Base-by-base conservation (phyloP, 305 asterid species). In the Ruellia speciosa region DNA sequence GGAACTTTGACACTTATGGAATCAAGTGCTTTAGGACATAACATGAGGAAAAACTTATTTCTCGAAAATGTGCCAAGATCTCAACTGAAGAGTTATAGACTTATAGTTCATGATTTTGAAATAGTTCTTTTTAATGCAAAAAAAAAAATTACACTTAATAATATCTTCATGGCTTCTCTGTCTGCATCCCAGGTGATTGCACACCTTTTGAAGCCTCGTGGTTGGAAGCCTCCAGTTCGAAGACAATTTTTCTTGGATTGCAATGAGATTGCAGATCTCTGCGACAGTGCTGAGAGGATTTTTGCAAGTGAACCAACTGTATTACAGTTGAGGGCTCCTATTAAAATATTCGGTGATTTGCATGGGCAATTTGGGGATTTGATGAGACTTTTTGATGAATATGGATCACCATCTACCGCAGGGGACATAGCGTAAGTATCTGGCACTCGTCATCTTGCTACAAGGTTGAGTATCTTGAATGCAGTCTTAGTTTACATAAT, bases 341-440 rank as follows among this genome's bases (percentile, higher is more conserved):
- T 93, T 59, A 93, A 93, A 78, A 88, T 93, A 70, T 93, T 93
- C 71, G 99, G 99, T 67, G 99, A 93, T 77, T 81, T 93, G 81
- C 99, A 93, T 52, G 99, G 99, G 49, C 99, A 93, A 66, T 93
- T 93, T 76, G 99, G 99, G 52, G 99, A 93, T 77, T 88, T 93
- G 43, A 93, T 93, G 99, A 80, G 99, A 52, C 96, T 93, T 56
- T 93, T 93, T 59, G 97, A 88, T 62, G 99, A 92, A 82, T 92
- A 92, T 74, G 99, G 99, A 64, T 84, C 97, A 63, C 97, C 99
- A 56, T 92, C 99, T 49, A 92, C 99, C 9, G 99, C 99, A 39
- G 99, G 99, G 58, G 99, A 92, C 75, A 93, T 93, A 69, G 80
- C 97, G 99, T 93, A 79, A 59, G 97, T 75, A 39, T 63, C 58